Percentiles rank a stretch among this genome's conserved stretches.
These are phyloP conservation scores for Bryum argenteum DNA, from an alignment of 225 moss, liverwort and hornwort species.

Conservation along the genomic window DNA sequence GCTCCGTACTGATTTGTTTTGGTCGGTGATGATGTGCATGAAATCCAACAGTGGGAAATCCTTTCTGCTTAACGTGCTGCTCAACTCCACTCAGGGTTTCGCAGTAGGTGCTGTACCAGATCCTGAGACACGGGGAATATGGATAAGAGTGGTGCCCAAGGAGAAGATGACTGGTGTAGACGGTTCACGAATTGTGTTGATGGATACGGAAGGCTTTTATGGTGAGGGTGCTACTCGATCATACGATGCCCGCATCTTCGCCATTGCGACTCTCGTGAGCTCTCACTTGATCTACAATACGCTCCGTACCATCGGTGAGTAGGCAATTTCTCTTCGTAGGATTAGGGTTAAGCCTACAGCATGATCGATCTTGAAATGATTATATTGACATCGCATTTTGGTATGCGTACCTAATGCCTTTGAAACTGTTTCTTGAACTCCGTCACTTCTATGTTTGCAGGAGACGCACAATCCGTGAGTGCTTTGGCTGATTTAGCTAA, in stretches of 20 bases:
- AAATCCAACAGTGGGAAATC: slow-evolving; percentile 75
- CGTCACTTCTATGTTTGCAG: slow-evolving; percentile 46
- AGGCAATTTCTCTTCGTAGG: slow-evolving; percentile 6
- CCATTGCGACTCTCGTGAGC: slow-evolving; percentile 88
- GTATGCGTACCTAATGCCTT: too few species aligned
- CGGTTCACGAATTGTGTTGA: slow-evolving; percentile 72
- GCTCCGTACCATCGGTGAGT: slow-evolving; percentile 83
- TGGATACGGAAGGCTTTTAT: slow-evolving; percentile 98
- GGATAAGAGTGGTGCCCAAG: slow-evolving; percentile 82
- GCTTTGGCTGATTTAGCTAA: slow-evolving; percentile 93
- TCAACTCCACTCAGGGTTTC: slow-evolving; percentile 90
- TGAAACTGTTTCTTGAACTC: not conserved
- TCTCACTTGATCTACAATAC: slow-evolving; percentile 93
- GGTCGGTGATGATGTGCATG: slow-evolving; percentile 18
- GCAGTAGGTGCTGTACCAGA: slow-evolving; percentile 89
- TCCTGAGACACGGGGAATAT: slow-evolving; percentile 91
- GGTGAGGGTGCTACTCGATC: slow-evolving; percentile 93
- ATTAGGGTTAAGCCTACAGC: slow-evolving; percentile 32
- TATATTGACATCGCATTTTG: too few species aligned
- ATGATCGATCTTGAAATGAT: not conserved
- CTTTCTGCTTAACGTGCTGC: slow-evolving; percentile 85
- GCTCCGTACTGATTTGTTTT: slow-evolving; percentile 11
- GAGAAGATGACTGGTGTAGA: slow-evolving; percentile 67
- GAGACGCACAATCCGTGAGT: slow-evolving; percentile 93
- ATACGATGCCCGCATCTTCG: slow-evolving; percentile 92